phyloP scores from a whole-genome alignment of 768 basidiomycete species.

The Botryobasidium botryosum region DNA sequence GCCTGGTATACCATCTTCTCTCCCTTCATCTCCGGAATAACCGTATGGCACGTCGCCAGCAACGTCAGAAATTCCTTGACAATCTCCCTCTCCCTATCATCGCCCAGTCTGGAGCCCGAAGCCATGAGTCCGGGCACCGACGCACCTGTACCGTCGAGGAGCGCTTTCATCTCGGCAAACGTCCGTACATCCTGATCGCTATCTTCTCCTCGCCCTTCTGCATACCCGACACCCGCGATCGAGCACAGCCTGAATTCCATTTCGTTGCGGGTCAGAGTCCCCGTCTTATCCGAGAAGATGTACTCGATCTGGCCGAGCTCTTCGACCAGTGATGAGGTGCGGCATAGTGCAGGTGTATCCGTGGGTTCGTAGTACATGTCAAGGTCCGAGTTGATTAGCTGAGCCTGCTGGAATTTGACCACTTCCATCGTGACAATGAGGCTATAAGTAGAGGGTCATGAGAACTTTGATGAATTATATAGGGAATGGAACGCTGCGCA shows the following conservation, averaged over 20 bases:
- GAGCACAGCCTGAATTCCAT: slow-evolving; percentile 93
- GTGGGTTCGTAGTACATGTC: slow-evolving; percentile 97
- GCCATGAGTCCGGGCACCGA: no score
- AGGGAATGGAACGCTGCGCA: slow-evolving; percentile 13
- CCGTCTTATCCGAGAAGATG: slow-evolving; percentile 89
- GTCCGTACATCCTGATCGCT: slow-evolving; percentile 58
- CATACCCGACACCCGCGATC: slow-evolving; percentile 77
- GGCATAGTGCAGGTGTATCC: slow-evolving; percentile 90
- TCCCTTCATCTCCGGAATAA: slow-evolving; percentile 82
- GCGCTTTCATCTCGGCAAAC: slow-evolving; percentile 50
- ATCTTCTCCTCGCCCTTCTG: slow-evolving; percentile 73
- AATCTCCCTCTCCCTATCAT: slow-evolving; percentile 24
- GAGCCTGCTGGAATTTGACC: slow-evolving; percentile 96
- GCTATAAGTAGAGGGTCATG: slow-evolving; percentile 13
- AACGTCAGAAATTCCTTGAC: slow-evolving; percentile 61
- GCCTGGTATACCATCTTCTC: slow-evolving; percentile 88
- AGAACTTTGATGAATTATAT: background rate
- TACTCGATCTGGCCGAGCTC: slow-evolving; percentile 97
- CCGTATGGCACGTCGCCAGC: slow-evolving; percentile 92
- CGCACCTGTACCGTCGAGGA: slow-evolving; percentile 22
- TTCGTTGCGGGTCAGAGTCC: slow-evolving; percentile 90
- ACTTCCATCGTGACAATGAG: slow-evolving; percentile 99
- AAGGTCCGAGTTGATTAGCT: slow-evolving; percentile 90
- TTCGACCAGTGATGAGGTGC: slow-evolving; percentile 96
- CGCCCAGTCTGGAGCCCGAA: no score